These are phyloP conservation scores for Cladosporium sp. DNA, from an alignment of 2,329 filamentous ascomycete species.

Conservation along the genomic window DNA sequence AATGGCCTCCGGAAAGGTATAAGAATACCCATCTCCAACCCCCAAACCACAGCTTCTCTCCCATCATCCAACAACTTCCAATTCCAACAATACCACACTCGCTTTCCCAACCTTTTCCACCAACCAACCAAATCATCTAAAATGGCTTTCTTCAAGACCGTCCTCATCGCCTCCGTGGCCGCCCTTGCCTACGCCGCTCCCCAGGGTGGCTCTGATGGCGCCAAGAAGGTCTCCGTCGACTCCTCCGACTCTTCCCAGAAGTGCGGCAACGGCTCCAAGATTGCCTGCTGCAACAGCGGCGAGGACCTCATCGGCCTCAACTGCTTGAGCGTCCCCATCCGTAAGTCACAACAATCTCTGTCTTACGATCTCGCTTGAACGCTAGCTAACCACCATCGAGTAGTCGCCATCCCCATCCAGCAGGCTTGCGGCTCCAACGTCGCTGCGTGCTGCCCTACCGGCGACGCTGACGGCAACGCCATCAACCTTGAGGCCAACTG, in stretches of 20 bases:
- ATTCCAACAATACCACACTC: conserved; percentile 1
- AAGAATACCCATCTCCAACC: not conserved
- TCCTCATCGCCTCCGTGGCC: conserved; percentile 10
- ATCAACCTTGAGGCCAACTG: conserved; percentile 11
- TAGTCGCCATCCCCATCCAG: conserved; percentile 11
- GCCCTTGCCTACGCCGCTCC: conserved; percentile 5
- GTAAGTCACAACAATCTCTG: not conserved
- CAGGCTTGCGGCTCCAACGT: conserved; percentile 12
- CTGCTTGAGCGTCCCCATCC: conserved; percentile 3
- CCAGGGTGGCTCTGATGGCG: not conserved
- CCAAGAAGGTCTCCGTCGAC: not conserved
- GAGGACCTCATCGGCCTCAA: conserved; percentile 5
- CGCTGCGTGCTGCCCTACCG: conserved; percentile 9
- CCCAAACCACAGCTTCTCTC: not conserved
- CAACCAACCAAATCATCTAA: conserved; percentile 1
- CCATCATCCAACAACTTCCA: conserved; percentile 10
- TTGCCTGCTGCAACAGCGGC: conserved; percentile 6
- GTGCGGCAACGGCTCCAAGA: conserved; percentile 3
- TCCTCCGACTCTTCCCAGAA: not conserved
- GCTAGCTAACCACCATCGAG: not conserved
- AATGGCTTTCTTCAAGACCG: conserved; percentile 10
- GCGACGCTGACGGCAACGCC: conserved; percentile 1
- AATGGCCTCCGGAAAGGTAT: not conserved
- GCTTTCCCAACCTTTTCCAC: conserved; percentile 5
- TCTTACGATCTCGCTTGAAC: not conserved